Base-by-base conservation (phyloP, 805 yeast genomes). In the Naumovozyma dairenensis region DNA sequence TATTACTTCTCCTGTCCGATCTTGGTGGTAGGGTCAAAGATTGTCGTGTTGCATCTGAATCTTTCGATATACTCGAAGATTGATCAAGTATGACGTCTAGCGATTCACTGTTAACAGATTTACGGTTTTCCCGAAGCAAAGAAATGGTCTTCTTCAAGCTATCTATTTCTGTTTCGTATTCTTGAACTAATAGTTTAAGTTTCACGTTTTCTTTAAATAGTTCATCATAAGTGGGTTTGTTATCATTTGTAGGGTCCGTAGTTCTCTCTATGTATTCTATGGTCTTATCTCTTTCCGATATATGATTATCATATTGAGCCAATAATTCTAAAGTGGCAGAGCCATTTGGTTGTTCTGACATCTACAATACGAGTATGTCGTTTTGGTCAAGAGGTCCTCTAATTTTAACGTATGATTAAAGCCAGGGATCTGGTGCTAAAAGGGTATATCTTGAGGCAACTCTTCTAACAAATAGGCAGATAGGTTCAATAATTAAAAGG, bases 11-110 rank as follows among this genome's bases (percentile, higher is more conserved):
- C 33, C 68, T 57, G 20, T 63, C 62, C 1, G 69, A 64, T 35
- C 69, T 51, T 21, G 66, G 63, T 6, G 69, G 69, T 13, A 55
- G 45, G 4, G 38, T 43, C 5, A 55, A 26, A 16, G 32, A 39
- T 27, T 36, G 44, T 32, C 33, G 30, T 14, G 22, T 16, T 18
- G 7, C 27, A 9, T 36, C 31, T 1, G 35, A 15, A 4, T 25
- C 22, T 15, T 13, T 7, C 6, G 32, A 12, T 4, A 29, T 30
- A 5, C 24, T 16, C 9, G 29, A 25, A 1, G 28, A 29, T 28
- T 37, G 31, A 4, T 38, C 36, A 28, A 32, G 19, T 22, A 38
- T 25, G 19, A 34, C 33, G 21, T 29, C 36, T 24, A 10, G 6
- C 8, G 8, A 12, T 10, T 8, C 6, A 24, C 26, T 24, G 7